Conservation (phyloP, 768 basidiomycete genomes). For the Galerina sulciceps region DNA sequence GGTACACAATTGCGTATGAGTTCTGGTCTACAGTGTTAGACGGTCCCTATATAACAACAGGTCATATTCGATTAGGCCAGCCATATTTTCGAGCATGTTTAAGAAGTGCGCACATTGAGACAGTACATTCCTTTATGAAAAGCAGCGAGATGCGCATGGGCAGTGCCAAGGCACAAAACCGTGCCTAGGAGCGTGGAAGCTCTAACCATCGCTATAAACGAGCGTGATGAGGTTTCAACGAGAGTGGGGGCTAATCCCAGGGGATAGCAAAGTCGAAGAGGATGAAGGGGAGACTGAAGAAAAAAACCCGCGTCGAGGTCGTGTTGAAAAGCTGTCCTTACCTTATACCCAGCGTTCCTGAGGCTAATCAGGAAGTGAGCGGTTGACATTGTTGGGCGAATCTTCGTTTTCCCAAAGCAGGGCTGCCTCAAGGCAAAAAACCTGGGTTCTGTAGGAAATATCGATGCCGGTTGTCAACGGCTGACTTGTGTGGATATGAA, state of each 20-base stretch:
- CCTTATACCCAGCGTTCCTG: conserved; percentile 13
- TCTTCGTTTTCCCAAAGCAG: background rate
- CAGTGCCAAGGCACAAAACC: conserved; percentile 17
- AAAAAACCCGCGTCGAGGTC: conserved; percentile 4
- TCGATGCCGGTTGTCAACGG: too few species aligned
- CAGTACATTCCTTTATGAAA: conserved; percentile 51
- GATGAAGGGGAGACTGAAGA: background rate
- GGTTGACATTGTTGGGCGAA: background rate
- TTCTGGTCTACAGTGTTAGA: conserved; percentile 38
- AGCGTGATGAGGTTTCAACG: conserved; percentile 9
- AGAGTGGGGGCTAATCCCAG: conserved; percentile 11
- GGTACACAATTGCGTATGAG: conserved; percentile 39
- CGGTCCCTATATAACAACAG: conserved; percentile 5
- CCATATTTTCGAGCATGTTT: background rate
- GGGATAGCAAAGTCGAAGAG: conserved; percentile 5
- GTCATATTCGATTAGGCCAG: background rate
- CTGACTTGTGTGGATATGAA: background rate
- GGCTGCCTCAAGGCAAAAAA: background rate
- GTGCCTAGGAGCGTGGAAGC: conserved; percentile 15
- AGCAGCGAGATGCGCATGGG: conserved; percentile 45
- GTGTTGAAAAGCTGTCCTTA: background rate
- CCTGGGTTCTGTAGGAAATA: background rate
- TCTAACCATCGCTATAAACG: conserved; percentile 15
- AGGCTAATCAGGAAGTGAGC: conserved; percentile 22
- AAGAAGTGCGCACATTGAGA: conserved; percentile 37